A percentile compares a stretch with the other conserved stretches of the same genome.
Evolutionary conservation across 139 green algal species (phyloP).

Genomic region (Choricystis sp.): DNA sequence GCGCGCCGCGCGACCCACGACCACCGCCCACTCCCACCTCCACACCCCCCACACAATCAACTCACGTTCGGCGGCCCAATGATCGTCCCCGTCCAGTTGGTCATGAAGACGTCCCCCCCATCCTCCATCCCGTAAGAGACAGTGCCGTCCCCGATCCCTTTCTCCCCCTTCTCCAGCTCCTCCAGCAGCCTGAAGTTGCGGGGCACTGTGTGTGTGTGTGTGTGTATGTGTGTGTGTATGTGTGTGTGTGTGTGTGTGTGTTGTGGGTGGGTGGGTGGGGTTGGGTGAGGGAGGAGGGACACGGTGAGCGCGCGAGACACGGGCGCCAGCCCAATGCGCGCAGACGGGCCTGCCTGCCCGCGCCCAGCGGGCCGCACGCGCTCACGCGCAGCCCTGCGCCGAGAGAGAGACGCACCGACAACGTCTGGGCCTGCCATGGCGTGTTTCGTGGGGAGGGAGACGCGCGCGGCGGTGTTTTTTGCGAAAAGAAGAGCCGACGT

Average conservation of each 20-base stretch:
- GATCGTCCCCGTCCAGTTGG: conserved; percentile 91
- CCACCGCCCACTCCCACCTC: background rate
- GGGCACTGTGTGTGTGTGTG: conserved; percentile 42
- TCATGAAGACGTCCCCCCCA: conserved; percentile 72
- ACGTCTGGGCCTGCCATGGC: no score
- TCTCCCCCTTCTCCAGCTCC: conserved; percentile 87
- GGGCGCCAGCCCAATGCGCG: no score
- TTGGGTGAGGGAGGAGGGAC: no score
- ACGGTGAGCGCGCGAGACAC: no score
- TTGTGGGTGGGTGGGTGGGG: background rate
- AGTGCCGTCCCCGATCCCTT: conserved; percentile 85
- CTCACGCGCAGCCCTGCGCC: no score
- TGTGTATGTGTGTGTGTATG: background rate
- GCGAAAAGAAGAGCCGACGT: no score
- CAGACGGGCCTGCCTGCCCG: no score
- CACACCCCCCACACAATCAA: background rate
- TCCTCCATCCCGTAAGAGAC: conserved; percentile 95
- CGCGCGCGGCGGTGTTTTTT: no score
- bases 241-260: background rate
- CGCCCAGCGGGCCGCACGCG: no score
- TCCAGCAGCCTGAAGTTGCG: conserved; percentile 92
- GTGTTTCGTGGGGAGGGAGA: no score
- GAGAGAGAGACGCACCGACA: no score
- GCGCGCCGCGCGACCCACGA: background rate
- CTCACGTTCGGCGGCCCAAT: conserved; percentile 75